A percentile compares a stretch with the other conserved stretches of the same genome.
phyloP scores from a whole-genome alignment of 108 stramenopile species.

The Pseudonitzschia delicatissima region DNA sequence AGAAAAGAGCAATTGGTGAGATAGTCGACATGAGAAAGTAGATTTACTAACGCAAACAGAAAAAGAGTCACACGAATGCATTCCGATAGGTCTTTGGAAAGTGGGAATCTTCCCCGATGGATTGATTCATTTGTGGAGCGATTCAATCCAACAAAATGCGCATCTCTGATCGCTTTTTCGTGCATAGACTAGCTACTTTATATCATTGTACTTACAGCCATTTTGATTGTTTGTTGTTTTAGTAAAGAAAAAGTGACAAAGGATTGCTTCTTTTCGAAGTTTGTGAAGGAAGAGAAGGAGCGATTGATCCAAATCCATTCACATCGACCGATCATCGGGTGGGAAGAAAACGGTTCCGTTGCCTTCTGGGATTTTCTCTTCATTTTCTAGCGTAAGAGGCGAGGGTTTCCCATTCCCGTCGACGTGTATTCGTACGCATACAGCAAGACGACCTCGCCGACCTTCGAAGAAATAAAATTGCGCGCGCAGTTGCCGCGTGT shows the following conservation, averaged over 20 bases:
- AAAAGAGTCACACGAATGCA: not conserved
- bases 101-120: not conserved
- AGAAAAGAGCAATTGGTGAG: not conserved
- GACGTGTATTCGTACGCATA: not conserved
- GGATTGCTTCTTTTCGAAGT: not conserved
- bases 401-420: not conserved
- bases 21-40: not conserved
- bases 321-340: too few relatives aligned
- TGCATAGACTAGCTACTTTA: not conserved
- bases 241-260: not conserved
- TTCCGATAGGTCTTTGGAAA: not conserved
- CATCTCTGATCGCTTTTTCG: not conserved
- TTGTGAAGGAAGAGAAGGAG: not conserved
- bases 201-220: conserved; percentile 1
- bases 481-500: not conserved
- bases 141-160: not conserved
- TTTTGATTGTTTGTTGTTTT: not conserved
- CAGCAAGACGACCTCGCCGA: not conserved
- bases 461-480: not conserved
- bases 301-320: not conserved
- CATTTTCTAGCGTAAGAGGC: not conserved
- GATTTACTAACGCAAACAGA: not conserved
- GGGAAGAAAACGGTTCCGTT: not conserved
- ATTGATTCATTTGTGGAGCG: not conserved
- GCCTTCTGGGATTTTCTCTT: not conserved